phyloP scores from a whole-genome alignment of 192 early-diverging fungal species.

The Chytriomyces sp. region DNA sequence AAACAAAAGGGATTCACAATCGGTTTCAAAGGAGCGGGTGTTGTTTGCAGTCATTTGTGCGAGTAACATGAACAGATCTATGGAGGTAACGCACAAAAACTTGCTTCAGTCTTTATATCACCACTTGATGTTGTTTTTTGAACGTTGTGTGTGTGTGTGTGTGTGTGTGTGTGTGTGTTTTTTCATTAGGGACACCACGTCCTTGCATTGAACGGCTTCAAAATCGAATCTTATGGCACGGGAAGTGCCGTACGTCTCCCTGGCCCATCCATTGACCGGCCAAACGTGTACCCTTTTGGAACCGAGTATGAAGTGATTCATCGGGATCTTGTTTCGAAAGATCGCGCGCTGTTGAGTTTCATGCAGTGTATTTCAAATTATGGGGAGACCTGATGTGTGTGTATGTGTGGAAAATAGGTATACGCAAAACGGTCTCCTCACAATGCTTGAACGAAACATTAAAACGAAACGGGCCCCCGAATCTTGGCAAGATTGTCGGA shows the following conservation, averaged over 20 bases:
- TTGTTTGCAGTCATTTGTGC: conserved; percentile 92
- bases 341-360: conserved; percentile 66
- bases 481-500: conserved; percentile 76
- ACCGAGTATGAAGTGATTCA: conserved; percentile 91
- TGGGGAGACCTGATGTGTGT: background rate
- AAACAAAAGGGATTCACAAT: background rate
- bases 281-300: conserved; percentile 93
- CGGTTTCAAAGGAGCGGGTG: background rate
- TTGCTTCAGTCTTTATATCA: no score
- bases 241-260: conserved; percentile 89
- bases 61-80: conserved; percentile 96
- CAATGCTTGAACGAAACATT: conserved; percentile 95
- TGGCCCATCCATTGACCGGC: conserved; percentile 81
- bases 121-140: no score
- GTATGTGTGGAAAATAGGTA: no score
- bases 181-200: conserved; percentile 11
- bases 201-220: conserved; percentile 69
- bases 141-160: no score
- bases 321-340: conserved; percentile 75
- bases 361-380: background rate
- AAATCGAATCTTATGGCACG: conserved; percentile 88
- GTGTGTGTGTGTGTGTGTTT: conserved; percentile 58
- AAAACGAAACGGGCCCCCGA: conserved; percentile 89
- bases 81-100: no score
- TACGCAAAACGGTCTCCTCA: conserved; percentile 82